Evolutionary conservation across 345 rosid genomes (phyloP).

Genomic region (Eucalyptus pauciflora): DNA sequence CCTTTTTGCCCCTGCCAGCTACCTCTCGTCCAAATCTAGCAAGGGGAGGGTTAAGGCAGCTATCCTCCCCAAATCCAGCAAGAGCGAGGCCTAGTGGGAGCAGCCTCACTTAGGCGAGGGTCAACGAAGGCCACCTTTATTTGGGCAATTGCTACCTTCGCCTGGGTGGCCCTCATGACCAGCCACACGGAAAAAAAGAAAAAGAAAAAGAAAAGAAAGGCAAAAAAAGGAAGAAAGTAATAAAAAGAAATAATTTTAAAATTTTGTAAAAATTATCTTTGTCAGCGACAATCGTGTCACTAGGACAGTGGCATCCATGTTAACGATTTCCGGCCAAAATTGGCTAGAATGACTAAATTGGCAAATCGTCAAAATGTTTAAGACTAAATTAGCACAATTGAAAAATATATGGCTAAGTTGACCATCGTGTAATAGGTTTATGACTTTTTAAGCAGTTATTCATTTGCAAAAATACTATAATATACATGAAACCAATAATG

Average conservation of each 20-base stretch:
- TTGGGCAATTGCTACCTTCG: neutral
- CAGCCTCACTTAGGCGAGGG: neutral
- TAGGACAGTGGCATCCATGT: accelerated
- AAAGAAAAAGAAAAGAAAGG: no score
- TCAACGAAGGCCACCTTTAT: neutral
- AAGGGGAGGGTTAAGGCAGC: neutral
- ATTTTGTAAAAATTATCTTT: neutral
- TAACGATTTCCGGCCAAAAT: no score
- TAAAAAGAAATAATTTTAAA: no score
- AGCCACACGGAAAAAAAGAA: no score
- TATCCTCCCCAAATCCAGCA: neutral
- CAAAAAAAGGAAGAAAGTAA: no score
- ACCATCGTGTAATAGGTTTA: neutral
- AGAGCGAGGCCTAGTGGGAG: accelerated
- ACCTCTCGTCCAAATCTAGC: neutral
- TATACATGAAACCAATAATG: neutral
- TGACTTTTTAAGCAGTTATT: neutral
- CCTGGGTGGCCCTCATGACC: neutral
- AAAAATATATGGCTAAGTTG: neutral
- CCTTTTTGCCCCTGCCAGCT: accelerated
- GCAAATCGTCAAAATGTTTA: neutral
- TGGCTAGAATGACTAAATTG: neutral
- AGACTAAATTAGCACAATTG: neutral
- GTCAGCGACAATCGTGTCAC: accelerated
- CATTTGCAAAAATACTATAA: no score